Evolutionary conservation across 495 filamentous ascomycete genomes (phyloP).

Genomic region (Tetracladium marchalianum): DNA sequence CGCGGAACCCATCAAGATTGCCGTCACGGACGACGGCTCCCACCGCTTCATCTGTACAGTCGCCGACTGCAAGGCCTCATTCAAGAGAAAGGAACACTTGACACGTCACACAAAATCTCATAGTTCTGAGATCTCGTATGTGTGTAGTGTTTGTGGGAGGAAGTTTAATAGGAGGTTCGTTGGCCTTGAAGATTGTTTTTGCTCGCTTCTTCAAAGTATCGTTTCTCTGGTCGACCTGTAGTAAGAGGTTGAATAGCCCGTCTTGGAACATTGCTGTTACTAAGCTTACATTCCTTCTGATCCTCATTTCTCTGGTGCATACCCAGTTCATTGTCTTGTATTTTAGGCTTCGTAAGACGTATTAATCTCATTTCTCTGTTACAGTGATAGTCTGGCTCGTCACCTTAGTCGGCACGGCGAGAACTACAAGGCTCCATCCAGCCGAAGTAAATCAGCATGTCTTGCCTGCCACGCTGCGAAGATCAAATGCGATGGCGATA

Average conservation of each 20-base stretch:
- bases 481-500: constrained; percentile 21
- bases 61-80: constrained; percentile 18
- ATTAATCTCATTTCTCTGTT: neutral
- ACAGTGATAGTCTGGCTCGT: constrained; percentile 18
- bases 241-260: no score
- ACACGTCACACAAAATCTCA: constrained; percentile 21
- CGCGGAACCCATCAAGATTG: no score
- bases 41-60: neutral
- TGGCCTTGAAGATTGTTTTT: neutral
- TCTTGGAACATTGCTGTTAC: neutral
- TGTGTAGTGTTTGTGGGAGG: constrained; percentile 17
- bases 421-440: constrained; percentile 9
- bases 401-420: constrained; percentile 15
- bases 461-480: constrained; percentile 20
- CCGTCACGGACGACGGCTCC: no score
- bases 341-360: neutral
- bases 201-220: no score
- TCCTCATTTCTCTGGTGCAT: neutral
- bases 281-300: neutral
- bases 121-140: neutral
- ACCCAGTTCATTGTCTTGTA: neutral
- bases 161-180: constrained; percentile 21
- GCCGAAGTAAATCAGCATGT: constrained; percentile 19
- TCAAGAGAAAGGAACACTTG: constrained; percentile 24
- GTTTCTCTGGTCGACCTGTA: no score